These are phyloP conservation scores for Sporisorium iseilematis-ciliati DNA, from an alignment of 1,284 basidiomycete genomes.

Conservation along the genomic window DNA sequence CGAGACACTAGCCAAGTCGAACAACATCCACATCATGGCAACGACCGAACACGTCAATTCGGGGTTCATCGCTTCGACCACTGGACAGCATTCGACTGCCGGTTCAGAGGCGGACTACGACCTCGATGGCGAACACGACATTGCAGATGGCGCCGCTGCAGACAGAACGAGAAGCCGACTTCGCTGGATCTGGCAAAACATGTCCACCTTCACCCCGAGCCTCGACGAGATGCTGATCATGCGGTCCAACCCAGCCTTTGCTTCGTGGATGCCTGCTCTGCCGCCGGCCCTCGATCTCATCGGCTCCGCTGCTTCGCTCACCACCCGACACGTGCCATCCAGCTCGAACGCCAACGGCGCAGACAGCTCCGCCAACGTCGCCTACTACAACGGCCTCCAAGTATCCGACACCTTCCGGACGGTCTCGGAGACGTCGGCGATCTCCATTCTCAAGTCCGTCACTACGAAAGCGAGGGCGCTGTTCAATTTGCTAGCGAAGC, in stretches of 20 bases:
- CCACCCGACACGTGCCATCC: not conserved
- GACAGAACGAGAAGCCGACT: slow-evolving; percentile 8
- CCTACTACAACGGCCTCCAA: slow-evolving; percentile 38
- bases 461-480: slow-evolving; percentile 55
- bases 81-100: slow-evolving; percentile 14
- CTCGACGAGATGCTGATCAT: slow-evolving; percentile 54
- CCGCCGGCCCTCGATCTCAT: slow-evolving; percentile 39
- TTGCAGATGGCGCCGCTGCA: not conserved
- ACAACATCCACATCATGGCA: slow-evolving; percentile 51
- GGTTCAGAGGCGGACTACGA: not conserved
- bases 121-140: not conserved
- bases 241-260: slow-evolving; percentile 47
- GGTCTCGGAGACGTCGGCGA: slow-evolving; percentile 45
- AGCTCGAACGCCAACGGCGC: slow-evolving; percentile 1
- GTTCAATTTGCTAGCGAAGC: slow-evolving; percentile 51
- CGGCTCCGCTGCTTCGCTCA: slow-evolving; percentile 21
- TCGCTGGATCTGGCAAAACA: slow-evolving; percentile 53
- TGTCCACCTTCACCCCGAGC: slow-evolving; percentile 37
- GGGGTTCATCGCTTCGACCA: slow-evolving; percentile 33
- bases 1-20: slow-evolving; percentile 25
- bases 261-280: slow-evolving; percentile 40
- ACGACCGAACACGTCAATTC: slow-evolving; percentile 49
- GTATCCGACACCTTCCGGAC: slow-evolving; percentile 34
- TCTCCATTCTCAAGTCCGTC: slow-evolving; percentile 58
- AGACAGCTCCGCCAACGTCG: not conserved